These are phyloP conservation scores for Aureococcus anophagefferens DNA, from an alignment of 108 stramenopile genomes.

Conservation along the genomic window DNA sequence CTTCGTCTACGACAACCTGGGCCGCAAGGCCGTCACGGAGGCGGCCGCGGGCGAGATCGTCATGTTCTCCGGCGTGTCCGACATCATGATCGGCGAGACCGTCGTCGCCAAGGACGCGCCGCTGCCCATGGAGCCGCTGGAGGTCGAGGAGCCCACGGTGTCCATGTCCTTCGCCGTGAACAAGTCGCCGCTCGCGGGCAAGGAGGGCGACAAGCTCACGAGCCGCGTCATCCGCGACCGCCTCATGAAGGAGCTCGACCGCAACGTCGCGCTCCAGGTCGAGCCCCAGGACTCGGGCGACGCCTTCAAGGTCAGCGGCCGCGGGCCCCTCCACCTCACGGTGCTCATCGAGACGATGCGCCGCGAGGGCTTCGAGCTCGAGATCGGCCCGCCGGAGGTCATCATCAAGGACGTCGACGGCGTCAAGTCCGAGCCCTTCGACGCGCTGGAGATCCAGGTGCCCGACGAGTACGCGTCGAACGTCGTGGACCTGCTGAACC, in stretches of 20 bases:
- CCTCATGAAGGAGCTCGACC: conserved; percentile 85
- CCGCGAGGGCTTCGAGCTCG: conserved; percentile 97
- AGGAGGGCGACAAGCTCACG: conserved; percentile 92
- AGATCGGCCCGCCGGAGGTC: conserved; percentile 92
- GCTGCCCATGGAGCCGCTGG: conserved; percentile 65
- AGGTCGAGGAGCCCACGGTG: conserved; percentile 97
- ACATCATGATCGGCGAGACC: conserved; percentile 90
- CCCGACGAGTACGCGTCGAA: conserved; percentile 84
- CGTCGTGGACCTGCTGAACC: conserved; percentile 83
- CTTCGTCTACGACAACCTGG: conserved; percentile 92
- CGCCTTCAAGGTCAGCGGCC: conserved; percentile 85
- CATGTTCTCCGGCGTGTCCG: conserved; percentile 83
- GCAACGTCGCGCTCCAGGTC: conserved; percentile 87
- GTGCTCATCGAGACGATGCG: conserved; percentile 98
- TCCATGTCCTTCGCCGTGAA: conserved; percentile 97
- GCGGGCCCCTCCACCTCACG: conserved; percentile 96
- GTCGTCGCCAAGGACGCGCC: conserved; percentile 78
- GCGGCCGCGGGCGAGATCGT: conserved; percentile 94
- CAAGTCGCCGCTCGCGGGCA: conserved; percentile 93
- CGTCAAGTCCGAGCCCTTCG: conserved; percentile 82
- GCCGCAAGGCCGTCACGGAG: conserved; percentile 72
- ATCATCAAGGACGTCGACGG: conserved; percentile 82
- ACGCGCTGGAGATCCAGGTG: conserved; percentile 83
- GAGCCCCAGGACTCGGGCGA: conserved; percentile 87
- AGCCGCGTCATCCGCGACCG: conserved; percentile 92